Conservation (phyloP, 345 rosid species). For the Viola odorata region DNA sequence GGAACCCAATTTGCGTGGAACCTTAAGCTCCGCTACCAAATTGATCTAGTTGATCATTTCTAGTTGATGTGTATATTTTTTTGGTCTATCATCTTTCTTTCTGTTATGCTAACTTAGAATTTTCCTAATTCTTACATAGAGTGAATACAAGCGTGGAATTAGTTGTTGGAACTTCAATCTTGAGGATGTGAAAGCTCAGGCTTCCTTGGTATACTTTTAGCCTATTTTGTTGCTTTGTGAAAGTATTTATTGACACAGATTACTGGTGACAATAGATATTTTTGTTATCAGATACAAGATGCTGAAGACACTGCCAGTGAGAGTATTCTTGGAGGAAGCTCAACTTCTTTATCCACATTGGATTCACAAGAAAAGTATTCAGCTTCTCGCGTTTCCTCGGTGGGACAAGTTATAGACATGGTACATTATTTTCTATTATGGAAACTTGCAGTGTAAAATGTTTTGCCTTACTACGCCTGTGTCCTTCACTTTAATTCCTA, state of each 20-base stretch:
- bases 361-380: constrained; percentile 48
- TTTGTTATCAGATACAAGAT: constrained; percentile 71
- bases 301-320: constrained; percentile 53
- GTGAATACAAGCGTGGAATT: constrained; percentile 94
- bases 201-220: constrained; percentile 66
- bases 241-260: neutral
- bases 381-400: constrained; percentile 26
- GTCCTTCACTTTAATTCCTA: no score
- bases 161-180: constrained; percentile 98
- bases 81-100: neutral
- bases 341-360: constrained; percentile 39
- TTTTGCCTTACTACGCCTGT: no score
- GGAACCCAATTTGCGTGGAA: no score
- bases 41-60: no score
- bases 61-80: no score
- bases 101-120: neutral
- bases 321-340: constrained; percentile 43
- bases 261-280: neutral
- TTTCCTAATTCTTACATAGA: constrained; percentile 39
- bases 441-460: constrained; percentile 11
- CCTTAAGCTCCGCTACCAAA: no score
- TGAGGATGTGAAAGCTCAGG: constrained; percentile 97
- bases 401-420: constrained; percentile 31
- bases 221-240: constrained; percentile 1
- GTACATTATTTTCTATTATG: constrained; percentile 27